phyloP scores from a whole-genome alignment of 495 filamentous ascomycete genomes.

The Tricharina praecox region DNA sequence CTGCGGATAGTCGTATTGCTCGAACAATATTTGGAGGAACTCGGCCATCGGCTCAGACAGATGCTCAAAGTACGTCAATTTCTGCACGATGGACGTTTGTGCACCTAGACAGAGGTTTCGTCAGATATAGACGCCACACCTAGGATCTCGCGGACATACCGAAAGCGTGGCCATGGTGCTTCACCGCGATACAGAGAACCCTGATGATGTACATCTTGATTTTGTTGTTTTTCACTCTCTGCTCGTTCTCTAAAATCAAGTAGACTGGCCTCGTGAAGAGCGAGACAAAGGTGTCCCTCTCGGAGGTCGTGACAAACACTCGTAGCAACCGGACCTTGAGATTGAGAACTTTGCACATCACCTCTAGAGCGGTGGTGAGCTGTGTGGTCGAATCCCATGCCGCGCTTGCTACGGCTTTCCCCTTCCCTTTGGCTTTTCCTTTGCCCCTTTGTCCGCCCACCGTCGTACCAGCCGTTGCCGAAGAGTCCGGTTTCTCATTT shows the following conservation, averaged over 20 bases:
- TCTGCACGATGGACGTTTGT: constrained; percentile 94
- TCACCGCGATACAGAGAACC: constrained; percentile 88
- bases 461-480: constrained; percentile 74
- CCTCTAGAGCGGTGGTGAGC: constrained; percentile 71
- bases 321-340: constrained; percentile 79
- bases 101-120: no score
- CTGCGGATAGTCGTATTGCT: constrained; percentile 97
- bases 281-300: constrained; percentile 83
- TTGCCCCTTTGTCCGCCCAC: constrained; percentile 39
- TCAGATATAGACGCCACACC: no score
- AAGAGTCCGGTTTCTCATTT: no score
- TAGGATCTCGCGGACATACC: constrained; percentile 53
- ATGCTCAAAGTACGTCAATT: constrained; percentile 94
- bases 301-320: constrained; percentile 91
- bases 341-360: constrained; percentile 90
- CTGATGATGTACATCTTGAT: constrained; percentile 96
- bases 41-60: constrained; percentile 97
- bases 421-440: constrained; percentile 50
- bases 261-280: constrained; percentile 90
- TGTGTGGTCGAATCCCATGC: constrained; percentile 79
- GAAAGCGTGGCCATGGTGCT: constrained; percentile 95
- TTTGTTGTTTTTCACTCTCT: constrained; percentile 73
- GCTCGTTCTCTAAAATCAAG: constrained; percentile 82
- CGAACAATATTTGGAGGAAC: constrained; percentile 83
- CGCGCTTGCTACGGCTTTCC: constrained; percentile 36